A percentile compares a stretch with the other conserved stretches of the same genome.
phyloP scores from a whole-genome alignment of 768 basidiomycete genomes.

The Lentinula boryana region DNA sequence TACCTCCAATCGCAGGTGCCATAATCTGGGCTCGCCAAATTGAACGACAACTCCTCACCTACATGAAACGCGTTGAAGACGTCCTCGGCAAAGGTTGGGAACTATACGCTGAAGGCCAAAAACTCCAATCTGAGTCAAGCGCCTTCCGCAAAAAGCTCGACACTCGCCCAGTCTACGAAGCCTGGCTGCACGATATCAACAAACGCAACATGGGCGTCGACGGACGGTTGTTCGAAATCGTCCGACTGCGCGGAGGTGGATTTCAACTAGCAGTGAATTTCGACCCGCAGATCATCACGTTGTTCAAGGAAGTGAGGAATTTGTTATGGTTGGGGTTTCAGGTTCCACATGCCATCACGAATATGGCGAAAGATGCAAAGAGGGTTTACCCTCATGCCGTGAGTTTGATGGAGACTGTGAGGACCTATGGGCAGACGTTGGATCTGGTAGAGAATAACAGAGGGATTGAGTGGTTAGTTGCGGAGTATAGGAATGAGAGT shows the following conservation, averaged over 20 bases:
- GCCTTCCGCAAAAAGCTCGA: slow-evolving; percentile 97
- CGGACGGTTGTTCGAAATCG: slow-evolving; percentile 91
- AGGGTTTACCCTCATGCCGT: slow-evolving; percentile 98
- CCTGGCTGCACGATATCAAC: slow-evolving; percentile 95
- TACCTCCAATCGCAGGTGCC: slow-evolving; percentile 96
- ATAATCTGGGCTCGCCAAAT: slow-evolving; percentile 99
- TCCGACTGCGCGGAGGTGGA: slow-evolving; percentile 57
- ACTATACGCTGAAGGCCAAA: slow-evolving; percentile 98
- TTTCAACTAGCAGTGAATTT: slow-evolving; percentile 95
- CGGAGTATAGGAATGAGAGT: slow-evolving; percentile 88
- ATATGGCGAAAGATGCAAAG: slow-evolving; percentile 98
- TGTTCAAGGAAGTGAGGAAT: slow-evolving; percentile 98
- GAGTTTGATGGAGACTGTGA: slow-evolving; percentile 97
- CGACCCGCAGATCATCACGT: slow-evolving; percentile 94
- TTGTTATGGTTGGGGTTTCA: slow-evolving; percentile 93
- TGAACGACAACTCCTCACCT: slow-evolving; percentile 88
- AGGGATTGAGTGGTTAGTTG: slow-evolving; percentile 91
- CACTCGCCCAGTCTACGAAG: slow-evolving; percentile 89
- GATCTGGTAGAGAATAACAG: slow-evolving; percentile 87
- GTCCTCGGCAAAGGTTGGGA: slow-evolving; percentile 99
- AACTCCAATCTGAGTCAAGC: slow-evolving; percentile 84
- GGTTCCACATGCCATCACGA: slow-evolving; percentile 90
- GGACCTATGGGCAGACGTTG: slow-evolving; percentile 94
- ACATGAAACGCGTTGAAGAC: slow-evolving; percentile 99
- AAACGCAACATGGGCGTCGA: slow-evolving; percentile 87